Conservation (phyloP, 148 eudicot species). For the Nepenthes mirabilis region DNA sequence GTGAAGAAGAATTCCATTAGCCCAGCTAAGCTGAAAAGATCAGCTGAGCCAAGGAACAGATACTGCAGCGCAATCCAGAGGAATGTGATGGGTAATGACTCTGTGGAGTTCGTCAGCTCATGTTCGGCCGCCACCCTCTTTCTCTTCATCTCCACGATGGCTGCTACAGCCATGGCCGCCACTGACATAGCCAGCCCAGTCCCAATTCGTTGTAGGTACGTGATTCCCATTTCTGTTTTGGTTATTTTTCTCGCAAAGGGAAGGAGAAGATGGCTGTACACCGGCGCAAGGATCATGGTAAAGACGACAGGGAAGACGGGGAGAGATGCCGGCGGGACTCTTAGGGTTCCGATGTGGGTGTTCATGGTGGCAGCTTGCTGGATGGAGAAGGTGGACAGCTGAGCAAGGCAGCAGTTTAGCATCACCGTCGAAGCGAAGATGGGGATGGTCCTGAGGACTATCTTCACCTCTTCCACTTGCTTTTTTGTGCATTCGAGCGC, state of each 20-base stretch:
- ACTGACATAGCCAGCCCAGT: constrained; percentile 58
- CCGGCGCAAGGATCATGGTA: constrained; percentile 66
- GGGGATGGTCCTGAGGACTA: constrained; percentile 31
- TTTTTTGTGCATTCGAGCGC: constrained; percentile 29
- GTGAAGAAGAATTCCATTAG: constrained; percentile 87
- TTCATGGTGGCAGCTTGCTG: constrained; percentile 96
- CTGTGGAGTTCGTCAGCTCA: constrained; percentile 31
- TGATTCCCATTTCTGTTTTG: constrained; percentile 15
- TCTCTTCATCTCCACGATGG: constrained; percentile 54
- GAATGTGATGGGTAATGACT: constrained; percentile 68
- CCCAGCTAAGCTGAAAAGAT: constrained; percentile 83
- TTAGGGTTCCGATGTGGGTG: constrained; percentile 45
- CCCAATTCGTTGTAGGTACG: constrained; percentile 71
- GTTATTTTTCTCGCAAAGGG: constrained; percentile 11
- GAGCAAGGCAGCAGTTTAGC: constrained; percentile 93
- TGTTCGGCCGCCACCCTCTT: constrained; percentile 31
- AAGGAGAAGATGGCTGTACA: constrained; percentile 11
- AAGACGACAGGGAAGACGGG: constrained; percentile 76
- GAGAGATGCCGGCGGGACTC: constrained; percentile 81
- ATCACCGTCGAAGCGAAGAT: constrained; percentile 68
- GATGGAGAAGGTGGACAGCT: constrained; percentile 86
- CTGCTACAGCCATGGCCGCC: constrained; percentile 78
- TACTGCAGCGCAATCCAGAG: constrained; percentile 78
- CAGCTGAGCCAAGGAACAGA: constrained; percentile 83
- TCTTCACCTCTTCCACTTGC: constrained; percentile 61